Percentiles rank a stretch among this genome's conserved stretches.
These are phyloP conservation scores for Pythium oligandrum DNA, from an alignment of 352 stramenopile species.

Conservation along the genomic window DNA sequence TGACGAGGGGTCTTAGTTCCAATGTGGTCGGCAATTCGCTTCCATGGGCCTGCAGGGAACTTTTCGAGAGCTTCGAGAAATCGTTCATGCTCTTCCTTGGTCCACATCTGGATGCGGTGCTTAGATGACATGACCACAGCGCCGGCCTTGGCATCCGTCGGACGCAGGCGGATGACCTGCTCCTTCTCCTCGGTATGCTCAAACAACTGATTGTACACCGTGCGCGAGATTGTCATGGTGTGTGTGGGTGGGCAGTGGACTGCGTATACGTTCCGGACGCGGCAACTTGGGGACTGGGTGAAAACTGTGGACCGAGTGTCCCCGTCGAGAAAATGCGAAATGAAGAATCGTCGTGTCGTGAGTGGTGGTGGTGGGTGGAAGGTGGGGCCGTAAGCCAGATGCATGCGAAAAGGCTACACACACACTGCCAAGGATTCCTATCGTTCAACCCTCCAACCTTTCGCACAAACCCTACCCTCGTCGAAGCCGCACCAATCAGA, in stretches of 20 bases:
- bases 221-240: slow-evolving; percentile 77
- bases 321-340: too few relatives aligned
- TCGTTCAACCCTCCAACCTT: slow-evolving; percentile 25
- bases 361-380: background rate
- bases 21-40: slow-evolving; percentile 82
- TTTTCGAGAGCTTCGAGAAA: slow-evolving; percentile 83
- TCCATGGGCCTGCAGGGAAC: slow-evolving; percentile 81
- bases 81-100: slow-evolving; percentile 79
- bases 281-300: too few relatives aligned
- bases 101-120: slow-evolving; percentile 86
- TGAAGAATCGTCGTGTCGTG: too few relatives aligned
- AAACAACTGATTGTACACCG: slow-evolving; percentile 83
- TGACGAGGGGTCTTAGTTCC: slow-evolving; percentile 89
- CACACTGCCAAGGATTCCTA: slow-evolving; percentile 10
- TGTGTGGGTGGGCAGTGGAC: slow-evolving; percentile 2
- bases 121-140: slow-evolving; percentile 75
- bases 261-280: too few relatives aligned
- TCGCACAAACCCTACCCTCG: slow-evolving; percentile 18
- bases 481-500: slow-evolving; percentile 10
- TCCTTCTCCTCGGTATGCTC: slow-evolving; percentile 53
- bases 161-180: slow-evolving; percentile 70
- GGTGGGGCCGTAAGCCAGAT: slow-evolving; percentile 5
- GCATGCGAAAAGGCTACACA: slow-evolving; percentile 20
- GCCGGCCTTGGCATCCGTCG: slow-evolving; percentile 74
- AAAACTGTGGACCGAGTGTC: too few relatives aligned